Conservation (phyloP, 495 filamentous ascomycete genomes). For the Penicillium lagena region DNA sequence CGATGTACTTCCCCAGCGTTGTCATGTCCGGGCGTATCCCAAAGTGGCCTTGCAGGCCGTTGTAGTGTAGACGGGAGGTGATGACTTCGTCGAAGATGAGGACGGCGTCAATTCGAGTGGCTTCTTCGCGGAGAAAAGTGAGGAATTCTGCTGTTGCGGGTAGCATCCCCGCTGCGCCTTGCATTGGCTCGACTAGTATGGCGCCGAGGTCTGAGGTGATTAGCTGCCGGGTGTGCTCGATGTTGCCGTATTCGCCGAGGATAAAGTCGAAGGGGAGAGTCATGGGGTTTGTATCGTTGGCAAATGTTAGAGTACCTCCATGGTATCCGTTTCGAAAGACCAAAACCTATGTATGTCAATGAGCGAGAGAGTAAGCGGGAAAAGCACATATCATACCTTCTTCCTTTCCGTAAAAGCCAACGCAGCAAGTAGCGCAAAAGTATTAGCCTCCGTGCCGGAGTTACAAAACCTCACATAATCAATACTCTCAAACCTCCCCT, state of each 20-base stretch:
- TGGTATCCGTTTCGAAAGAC: constrained; percentile 25
- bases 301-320: constrained; percentile 14
- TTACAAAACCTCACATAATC: constrained; percentile 32
- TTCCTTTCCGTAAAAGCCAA: constrained; percentile 30
- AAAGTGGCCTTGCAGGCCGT: constrained; percentile 36
- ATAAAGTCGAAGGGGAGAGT: constrained; percentile 36
- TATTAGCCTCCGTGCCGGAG: constrained; percentile 34
- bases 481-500: constrained; percentile 17
- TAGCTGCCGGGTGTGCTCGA: constrained; percentile 2
- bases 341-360: constrained; percentile 21
- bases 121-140: constrained; percentile 24
- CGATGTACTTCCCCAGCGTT: constrained; percentile 58
- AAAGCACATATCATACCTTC: constrained; percentile 17
- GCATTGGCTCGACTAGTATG: constrained; percentile 55
- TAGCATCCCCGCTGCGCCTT: constrained; percentile 48
- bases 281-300: constrained; percentile 8
- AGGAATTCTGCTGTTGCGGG: constrained; percentile 39
- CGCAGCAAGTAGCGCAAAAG: constrained; percentile 23
- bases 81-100: constrained; percentile 64
- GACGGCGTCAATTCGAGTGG: constrained; percentile 31
- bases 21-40: constrained; percentile 50
- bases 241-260: constrained; percentile 43
- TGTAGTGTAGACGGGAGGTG: constrained; percentile 46
- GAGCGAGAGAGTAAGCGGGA: constrained; percentile 5
- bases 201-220: constrained; percentile 36